Conservation (phyloP, 164 flowering plant species). For the Magnolia sinica region DNA sequence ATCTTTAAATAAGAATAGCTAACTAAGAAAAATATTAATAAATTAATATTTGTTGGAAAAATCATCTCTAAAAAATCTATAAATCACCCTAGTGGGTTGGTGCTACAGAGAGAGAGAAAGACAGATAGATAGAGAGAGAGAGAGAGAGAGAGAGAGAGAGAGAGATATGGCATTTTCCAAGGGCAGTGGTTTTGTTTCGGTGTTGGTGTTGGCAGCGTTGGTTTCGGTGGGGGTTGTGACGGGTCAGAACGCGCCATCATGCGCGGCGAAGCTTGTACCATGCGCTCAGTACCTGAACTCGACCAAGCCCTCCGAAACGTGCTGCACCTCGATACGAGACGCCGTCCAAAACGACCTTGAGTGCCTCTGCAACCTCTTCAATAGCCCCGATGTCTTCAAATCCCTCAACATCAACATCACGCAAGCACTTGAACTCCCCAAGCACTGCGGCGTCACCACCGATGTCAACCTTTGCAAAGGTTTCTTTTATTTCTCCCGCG, state of each 20-base stretch:
- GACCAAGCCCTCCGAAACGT: conserved; percentile 38
- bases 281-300: conserved; percentile 41
- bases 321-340: conserved; percentile 45
- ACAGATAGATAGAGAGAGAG: neutral
- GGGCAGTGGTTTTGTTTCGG: neutral
- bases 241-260: conserved; percentile 28
- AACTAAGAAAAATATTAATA: too few relatives aligned
- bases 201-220: neutral
- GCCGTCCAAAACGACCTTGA: conserved; percentile 31
- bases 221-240: conserved; percentile 6
- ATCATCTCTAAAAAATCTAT: neutral
- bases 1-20: too few relatives aligned
- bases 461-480: conserved; percentile 25
- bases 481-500: neutral
- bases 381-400: conserved; percentile 23
- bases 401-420: conserved; percentile 31
- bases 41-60: too few relatives aligned
- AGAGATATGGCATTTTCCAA: neutral
- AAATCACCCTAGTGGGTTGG: neutral
- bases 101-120: neutral
- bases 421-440: conserved; percentile 40
- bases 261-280: conserved; percentile 38
- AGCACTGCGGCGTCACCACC: conserved; percentile 31
- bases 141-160: neutral
- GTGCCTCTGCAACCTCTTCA: conserved; percentile 61